Conservation (phyloP, 352 stramenopile species). For the Aphanomyces euteiches region DNA sequence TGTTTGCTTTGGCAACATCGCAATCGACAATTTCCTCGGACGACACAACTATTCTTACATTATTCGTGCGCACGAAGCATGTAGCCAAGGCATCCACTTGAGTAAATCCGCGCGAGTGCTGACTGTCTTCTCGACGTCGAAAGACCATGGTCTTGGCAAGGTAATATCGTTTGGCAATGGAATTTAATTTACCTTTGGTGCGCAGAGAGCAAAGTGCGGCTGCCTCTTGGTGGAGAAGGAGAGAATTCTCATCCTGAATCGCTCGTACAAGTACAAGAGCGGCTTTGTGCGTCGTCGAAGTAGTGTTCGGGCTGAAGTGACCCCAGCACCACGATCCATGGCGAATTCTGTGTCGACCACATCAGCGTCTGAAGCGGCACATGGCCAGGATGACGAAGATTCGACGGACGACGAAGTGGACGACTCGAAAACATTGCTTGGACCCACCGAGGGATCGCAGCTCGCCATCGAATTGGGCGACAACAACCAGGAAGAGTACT, state of each 20-base stretch:
- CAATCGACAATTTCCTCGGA: slow-evolving; percentile 31
- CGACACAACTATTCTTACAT: slow-evolving; percentile 31
- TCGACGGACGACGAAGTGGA: slow-evolving; percentile 32
- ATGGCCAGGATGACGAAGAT: neutral
- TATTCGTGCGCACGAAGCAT: slow-evolving; percentile 32
- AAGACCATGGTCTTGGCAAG: slow-evolving; percentile 61
- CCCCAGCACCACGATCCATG: slow-evolving; percentile 23
- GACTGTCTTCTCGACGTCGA: slow-evolving; percentile 72
- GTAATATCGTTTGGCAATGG: neutral
- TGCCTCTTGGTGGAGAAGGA: slow-evolving; percentile 68
- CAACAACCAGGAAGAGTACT: slow-evolving; percentile 28
- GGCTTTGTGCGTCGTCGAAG: slow-evolving; percentile 37
- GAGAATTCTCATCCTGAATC: slow-evolving; percentile 55
- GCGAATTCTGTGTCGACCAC: slow-evolving; percentile 1
- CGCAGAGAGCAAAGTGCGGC: slow-evolving; percentile 47
- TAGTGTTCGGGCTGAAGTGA: slow-evolving; percentile 25
- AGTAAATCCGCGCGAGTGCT: slow-evolving; percentile 53
- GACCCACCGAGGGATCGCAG: neutral
- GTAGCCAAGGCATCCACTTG: slow-evolving; percentile 40
- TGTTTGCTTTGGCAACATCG: slow-evolving; percentile 32
- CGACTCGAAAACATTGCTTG: slow-evolving; percentile 38
- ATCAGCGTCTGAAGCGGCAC: neutral
- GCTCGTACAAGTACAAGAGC: slow-evolving; percentile 32
- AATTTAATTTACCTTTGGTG: neutral
- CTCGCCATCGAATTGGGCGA: neutral